These are phyloP conservation scores for Emmonsiellopsis sp. DNA, from an alignment of 2,329 filamentous ascomycete genomes.

Conservation along the genomic window DNA sequence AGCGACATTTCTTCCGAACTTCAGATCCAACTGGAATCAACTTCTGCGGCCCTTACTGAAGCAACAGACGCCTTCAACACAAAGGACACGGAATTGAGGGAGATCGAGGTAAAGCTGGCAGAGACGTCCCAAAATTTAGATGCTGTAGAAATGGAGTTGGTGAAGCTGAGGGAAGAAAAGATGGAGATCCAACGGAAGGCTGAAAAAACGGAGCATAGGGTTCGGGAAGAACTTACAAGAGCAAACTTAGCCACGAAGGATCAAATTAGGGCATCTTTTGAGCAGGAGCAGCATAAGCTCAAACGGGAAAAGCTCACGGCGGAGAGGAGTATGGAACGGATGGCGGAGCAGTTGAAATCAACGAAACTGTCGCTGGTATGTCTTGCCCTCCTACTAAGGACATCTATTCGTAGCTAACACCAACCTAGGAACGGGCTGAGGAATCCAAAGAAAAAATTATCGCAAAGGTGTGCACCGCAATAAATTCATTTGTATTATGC, in stretches of 20 bases:
- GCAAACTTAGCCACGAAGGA: slow-evolving; percentile 21
- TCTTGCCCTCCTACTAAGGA: background rate
- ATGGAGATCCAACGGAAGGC: slow-evolving; percentile 14
- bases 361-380: slow-evolving; percentile 20
- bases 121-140: slow-evolving; percentile 13
- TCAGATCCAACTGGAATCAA: slow-evolving; percentile 17
- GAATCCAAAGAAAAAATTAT: background rate
- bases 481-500: background rate
- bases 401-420: background rate
- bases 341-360: slow-evolving; percentile 15
- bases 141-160: slow-evolving; percentile 11
- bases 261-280: slow-evolving; percentile 19
- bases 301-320: slow-evolving; percentile 18
- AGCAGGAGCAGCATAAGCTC: slow-evolving; percentile 19
- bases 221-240: slow-evolving; percentile 23
- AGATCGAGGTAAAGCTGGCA: slow-evolving; percentile 13
- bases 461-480: slow-evolving; percentile 5
- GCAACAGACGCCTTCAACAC: slow-evolving; percentile 10
- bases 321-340: slow-evolving; percentile 11
- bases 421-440: background rate
- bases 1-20: slow-evolving; percentile 17
- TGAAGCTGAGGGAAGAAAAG: slow-evolving; percentile 16
- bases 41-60: slow-evolving; percentile 12
- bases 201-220: slow-evolving; percentile 14
- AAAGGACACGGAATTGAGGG: slow-evolving; percentile 14